Evolutionary conservation across 306 rosid species (phyloP).

Genomic region (Adenanthera pavonina): DNA sequence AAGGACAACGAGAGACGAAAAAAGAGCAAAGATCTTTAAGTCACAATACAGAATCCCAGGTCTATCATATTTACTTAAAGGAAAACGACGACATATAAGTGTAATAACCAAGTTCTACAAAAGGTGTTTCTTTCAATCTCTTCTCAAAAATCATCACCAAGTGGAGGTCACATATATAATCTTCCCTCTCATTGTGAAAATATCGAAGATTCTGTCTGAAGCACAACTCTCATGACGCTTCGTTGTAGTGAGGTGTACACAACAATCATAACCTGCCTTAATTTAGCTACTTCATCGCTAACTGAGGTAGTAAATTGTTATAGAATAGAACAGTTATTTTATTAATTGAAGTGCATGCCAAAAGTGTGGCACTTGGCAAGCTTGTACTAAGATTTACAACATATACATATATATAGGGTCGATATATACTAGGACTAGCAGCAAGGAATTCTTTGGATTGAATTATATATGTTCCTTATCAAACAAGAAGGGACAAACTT

Average conservation of each 20-base stretch:
- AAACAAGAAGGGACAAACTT: not conserved
- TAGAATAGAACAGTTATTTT: not conserved
- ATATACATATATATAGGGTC: not conserved
- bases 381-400: not conserved
- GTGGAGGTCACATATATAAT: not conserved
- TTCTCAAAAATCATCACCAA: not conserved
- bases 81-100: not conserved
- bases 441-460: not conserved
- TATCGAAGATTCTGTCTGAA: too few species aligned
- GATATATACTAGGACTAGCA: not conserved
- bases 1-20: conserved; percentile 8
- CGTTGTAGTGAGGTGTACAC: not conserved
- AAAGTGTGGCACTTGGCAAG: not conserved
- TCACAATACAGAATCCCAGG: not conserved
- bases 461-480: not conserved
- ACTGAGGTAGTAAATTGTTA: not conserved
- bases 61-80: not conserved
- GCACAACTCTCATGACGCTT: not conserved
- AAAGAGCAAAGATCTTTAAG: not conserved
- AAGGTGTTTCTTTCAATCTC: not conserved
- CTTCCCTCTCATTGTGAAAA: not conserved
- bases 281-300: not conserved
- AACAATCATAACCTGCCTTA: not conserved
- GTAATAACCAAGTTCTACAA: not conserved
- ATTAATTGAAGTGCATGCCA: not conserved